Evolutionary conservation across 2,329 filamentous ascomycete genomes (phyloP).

Genomic region (Amesomyces nigricolor): DNA sequence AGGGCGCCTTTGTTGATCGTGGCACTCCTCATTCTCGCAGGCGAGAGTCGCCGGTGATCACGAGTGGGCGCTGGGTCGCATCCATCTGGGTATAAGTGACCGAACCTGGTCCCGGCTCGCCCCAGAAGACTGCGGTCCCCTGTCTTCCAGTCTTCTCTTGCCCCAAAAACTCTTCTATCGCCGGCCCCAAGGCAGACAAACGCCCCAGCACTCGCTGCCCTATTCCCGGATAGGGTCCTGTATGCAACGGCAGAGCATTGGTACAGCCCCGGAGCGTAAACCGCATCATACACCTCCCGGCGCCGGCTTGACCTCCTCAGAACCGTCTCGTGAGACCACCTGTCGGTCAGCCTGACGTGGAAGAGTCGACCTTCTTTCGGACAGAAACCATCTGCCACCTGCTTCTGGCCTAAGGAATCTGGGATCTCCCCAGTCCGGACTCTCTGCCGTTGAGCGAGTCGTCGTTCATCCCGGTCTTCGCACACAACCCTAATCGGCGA

Average conservation of each 20-base stretch:
- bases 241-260: conserved; percentile 2
- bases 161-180: conserved; percentile 12
- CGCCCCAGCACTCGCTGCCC: conserved; percentile 1
- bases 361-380: conserved; percentile 1
- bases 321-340: neutral
- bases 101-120: conserved; percentile 15
- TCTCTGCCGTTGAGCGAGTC: conserved; percentile 8
- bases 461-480: conserved; percentile 18
- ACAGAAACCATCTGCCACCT: conserved; percentile 17
- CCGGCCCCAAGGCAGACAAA: conserved; percentile 8
- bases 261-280: neutral
- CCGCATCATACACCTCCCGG: neutral
- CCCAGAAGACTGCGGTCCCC: conserved; percentile 22
- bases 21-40: neutral
- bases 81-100: conserved; percentile 17
- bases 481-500: conserved; percentile 24
- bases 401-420: conserved; percentile 22
- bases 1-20: conserved; percentile 2
- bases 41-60: neutral
- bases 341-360: neutral
- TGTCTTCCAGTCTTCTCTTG: conserved; percentile 16
- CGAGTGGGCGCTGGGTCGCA: neutral
- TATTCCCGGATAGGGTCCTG: conserved; percentile 4
- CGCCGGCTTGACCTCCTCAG: neutral
- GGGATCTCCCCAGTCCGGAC: conserved; percentile 27